Base-by-base conservation (phyloP, 768 basidiomycete genomes). In the Pleurotus sapidus region DNA sequence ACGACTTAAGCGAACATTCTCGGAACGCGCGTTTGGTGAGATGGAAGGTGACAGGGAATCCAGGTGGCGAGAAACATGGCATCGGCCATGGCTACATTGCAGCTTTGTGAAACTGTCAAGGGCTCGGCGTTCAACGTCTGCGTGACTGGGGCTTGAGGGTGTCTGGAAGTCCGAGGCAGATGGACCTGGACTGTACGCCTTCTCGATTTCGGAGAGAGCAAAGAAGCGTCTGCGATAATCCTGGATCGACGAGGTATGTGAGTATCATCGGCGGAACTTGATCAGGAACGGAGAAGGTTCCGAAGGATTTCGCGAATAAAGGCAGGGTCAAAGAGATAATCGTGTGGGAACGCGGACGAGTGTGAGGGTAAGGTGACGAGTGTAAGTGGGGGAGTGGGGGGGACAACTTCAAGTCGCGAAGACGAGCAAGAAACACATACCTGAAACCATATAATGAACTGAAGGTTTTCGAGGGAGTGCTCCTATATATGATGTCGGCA, bases 401-500 rank as follows among this genome's bases (percentile, higher is more conserved):
- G 30, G 30, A 11, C 30, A 34, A 34, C 30, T 34, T 34, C 30
- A 34, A 2, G 8, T 34, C 30, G 34, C 9, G 25, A 42, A 14
- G 38, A 54, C n/a, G 2, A 15, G 61, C 46, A 53, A 24, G 27
- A 54, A 17, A 15, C 11, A 47, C 57, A 12, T 46, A 64, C 69
- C 65, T 69, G 68, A 39, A 65, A 74, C 73, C 73, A 74, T 46
- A 74, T 67, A 46, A 70, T 49, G 50, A 74, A 74, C 46, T 74
- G 73, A 14, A 74, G 66, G 45, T 69, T 68, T 58, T 72, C 68
- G 7, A 72, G 58, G 15, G 69, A 65, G 53, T 66, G 63, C 49
- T 70, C 71, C 71, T 72, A 51, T 3, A 40, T 9, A 40, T 15
- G 37, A 6, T n/a, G n/a, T 12, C 25, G 20, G 17, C 39, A 37